phyloP scores from a whole-genome alignment of 177 flowering plant species.

The Telopea speciosissima region DNA sequence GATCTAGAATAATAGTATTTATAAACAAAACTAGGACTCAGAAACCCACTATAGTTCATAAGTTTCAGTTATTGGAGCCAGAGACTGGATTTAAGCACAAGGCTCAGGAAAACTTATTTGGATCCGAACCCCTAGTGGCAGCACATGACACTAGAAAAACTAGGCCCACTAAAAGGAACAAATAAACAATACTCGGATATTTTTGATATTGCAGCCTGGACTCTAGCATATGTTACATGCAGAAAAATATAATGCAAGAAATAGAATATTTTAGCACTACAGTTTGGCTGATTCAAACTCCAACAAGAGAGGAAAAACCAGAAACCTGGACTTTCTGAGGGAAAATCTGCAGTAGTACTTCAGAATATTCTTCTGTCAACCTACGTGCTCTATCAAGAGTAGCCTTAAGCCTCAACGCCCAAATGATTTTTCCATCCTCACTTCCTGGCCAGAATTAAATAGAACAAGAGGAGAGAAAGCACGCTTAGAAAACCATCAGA shows the following conservation, averaged over 20 bases:
- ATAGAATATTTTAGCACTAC: not conserved
- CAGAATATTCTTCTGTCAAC: slow-evolving; percentile 88
- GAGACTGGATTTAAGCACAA: not conserved
- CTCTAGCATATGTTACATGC: not conserved
- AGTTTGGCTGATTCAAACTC: not conserved
- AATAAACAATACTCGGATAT: not conserved
- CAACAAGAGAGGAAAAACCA: slow-evolving; percentile 7
- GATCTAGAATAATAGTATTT: not conserved
- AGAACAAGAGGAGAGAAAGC: slow-evolving; percentile 2
- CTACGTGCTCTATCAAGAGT: slow-evolving; percentile 90
- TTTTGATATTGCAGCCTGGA: not conserved
- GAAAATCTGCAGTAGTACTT: slow-evolving; percentile 75
- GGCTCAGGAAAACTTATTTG: not conserved
- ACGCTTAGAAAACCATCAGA: slow-evolving; percentile 3
- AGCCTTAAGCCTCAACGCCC: slow-evolving; percentile 93
- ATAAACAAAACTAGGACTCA: not conserved
- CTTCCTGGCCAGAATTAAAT: slow-evolving; percentile 37
- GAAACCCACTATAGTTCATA: not conserved
- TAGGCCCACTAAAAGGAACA: not conserved
- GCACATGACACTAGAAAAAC: not conserved
- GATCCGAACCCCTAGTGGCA: not conserved
- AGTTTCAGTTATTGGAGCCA: not conserved
- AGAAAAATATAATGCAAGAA: not conserved
- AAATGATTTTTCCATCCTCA: slow-evolving; percentile 76
- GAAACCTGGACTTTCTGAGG: slow-evolving; percentile 80